These are phyloP conservation scores for Lojkania enalia DNA, from an alignment of 2,329 filamentous ascomycete genomes.

Conservation along the genomic window DNA sequence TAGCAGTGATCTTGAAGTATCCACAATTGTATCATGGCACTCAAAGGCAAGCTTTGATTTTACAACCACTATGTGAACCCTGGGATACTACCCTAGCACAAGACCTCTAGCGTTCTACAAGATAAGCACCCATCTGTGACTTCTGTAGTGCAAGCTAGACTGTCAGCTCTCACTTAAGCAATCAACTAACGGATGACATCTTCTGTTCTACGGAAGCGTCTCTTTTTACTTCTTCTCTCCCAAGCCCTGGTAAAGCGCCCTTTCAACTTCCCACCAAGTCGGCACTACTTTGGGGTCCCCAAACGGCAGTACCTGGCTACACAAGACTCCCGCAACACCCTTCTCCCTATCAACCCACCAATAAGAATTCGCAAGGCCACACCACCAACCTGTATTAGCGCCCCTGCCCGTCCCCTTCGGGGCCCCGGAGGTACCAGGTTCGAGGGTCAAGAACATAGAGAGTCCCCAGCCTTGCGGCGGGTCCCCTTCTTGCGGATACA, in stretches of 20 bases:
- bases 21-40: too few relatives aligned
- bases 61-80: too few relatives aligned
- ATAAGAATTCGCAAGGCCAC: conserved; percentile 62
- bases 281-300: conserved; percentile 38
- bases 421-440: too few relatives aligned
- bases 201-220: too few relatives aligned
- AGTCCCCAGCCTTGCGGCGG: conserved; percentile 68
- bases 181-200: background rate
- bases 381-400: conserved; percentile 58
- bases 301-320: conserved; percentile 40
- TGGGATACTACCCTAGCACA: too few relatives aligned
- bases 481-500: conserved; percentile 53
- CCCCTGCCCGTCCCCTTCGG: conserved; percentile 58
- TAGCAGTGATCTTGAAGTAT: too few relatives aligned
- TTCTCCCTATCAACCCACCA: conserved; percentile 67
- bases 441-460: conserved; percentile 58
- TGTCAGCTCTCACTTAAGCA: too few relatives aligned
- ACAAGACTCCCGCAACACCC: conserved; percentile 53
- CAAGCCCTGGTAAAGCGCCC: conserved; percentile 43
- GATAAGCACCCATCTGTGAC: too few relatives aligned
- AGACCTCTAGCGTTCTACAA: too few relatives aligned
- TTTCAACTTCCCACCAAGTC: conserved; percentile 41
- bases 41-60: too few relatives aligned
- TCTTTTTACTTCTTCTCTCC: too few relatives aligned
- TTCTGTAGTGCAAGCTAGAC: too few relatives aligned